These are phyloP conservation scores for Aspergillus phoenicis DNA, from an alignment of 2,329 filamentous ascomycete species.

Conservation along the genomic window DNA sequence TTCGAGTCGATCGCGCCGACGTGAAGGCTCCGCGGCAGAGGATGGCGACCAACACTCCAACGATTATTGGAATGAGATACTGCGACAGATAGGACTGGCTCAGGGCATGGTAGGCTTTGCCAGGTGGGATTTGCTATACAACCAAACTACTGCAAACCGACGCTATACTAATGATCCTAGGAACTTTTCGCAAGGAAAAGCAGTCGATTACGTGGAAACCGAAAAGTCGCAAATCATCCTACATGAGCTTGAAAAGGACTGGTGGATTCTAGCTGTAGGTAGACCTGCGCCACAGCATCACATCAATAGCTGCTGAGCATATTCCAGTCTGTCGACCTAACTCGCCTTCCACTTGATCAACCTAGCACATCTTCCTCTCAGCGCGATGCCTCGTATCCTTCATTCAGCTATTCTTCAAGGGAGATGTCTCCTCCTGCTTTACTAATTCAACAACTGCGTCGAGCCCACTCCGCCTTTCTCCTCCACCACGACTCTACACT, in stretches of 20 bases:
- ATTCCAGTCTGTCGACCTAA: slow-evolving; percentile 75
- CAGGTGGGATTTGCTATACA: slow-evolving; percentile 50
- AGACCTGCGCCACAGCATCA: not conserved
- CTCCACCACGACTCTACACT: slow-evolving; percentile 83
- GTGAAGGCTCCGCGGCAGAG: slow-evolving; percentile 20
- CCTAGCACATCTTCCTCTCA: slow-evolving; percentile 44
- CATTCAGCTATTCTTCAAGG: slow-evolving; percentile 80
- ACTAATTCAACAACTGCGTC: slow-evolving; percentile 76
- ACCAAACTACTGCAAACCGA: not conserved
- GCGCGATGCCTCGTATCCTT: slow-evolving; percentile 41
- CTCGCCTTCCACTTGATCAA: slow-evolving; percentile 64
- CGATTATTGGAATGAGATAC: slow-evolving; percentile 78
- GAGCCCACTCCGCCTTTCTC: slow-evolving; percentile 80
- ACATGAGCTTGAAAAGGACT: slow-evolving; percentile 83
- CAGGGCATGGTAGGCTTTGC: slow-evolving; percentile 96
- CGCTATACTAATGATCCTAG: slow-evolving; percentile 44
- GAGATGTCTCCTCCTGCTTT: slow-evolving; percentile 84
- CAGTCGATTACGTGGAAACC: slow-evolving; percentile 86
- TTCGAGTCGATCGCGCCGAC: slow-evolving; percentile 31
- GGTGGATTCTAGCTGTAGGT: slow-evolving; percentile 92
- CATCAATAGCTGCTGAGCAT: slow-evolving; percentile 16
- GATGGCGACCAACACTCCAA: slow-evolving; percentile 41
- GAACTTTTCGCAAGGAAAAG: slow-evolving; percentile 76
- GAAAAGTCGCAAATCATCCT: slow-evolving; percentile 83
- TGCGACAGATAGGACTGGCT: slow-evolving; percentile 91